Evolutionary conservation across 495 filamentous ascomycete genomes (phyloP).

Genomic region (Lindgomyces ingoldianus): DNA sequence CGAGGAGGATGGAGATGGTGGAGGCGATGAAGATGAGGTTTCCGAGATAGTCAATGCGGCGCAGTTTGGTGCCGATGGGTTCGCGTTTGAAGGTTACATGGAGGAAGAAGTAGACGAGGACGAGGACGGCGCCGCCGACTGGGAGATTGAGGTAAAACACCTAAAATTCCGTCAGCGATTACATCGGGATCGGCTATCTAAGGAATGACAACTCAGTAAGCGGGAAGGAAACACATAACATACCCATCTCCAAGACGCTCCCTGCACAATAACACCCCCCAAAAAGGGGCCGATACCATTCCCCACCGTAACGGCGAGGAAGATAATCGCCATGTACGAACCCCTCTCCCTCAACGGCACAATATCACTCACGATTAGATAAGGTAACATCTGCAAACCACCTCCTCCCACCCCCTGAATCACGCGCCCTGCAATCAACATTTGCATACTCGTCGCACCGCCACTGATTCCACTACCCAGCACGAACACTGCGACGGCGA

Average conservation of each 20-base stretch:
- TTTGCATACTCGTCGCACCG: conserved; percentile 10
- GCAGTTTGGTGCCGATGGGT: background rate
- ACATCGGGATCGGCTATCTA: too few species aligned
- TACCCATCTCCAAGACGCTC: conserved; percentile 4
- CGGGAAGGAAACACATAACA: too few species aligned
- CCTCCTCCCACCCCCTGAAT: conserved; percentile 47
- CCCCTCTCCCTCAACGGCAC: conserved; percentile 1
- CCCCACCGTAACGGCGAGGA: background rate
- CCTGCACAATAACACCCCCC: conserved; percentile 5
- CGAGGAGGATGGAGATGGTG: conserved; percentile 4
- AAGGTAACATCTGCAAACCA: conserved; percentile 42
- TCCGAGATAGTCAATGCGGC: background rate
- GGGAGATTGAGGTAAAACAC: conserved; percentile 38
- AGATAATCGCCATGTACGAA: background rate
- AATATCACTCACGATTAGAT: conserved; percentile 47
- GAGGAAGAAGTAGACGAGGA: conserved; percentile 20
- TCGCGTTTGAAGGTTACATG: background rate
- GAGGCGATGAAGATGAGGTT: conserved; percentile 1
- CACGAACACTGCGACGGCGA: conserved; percentile 24
- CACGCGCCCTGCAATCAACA: conserved; percentile 42
- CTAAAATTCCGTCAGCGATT: too few species aligned
- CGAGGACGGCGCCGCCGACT: conserved; percentile 12
- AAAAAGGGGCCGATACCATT: background rate
- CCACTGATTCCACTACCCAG: conserved; percentile 37
- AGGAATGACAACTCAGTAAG: too few species aligned